These are phyloP conservation scores for Cercospora janseana DNA, from an alignment of 2,329 filamentous ascomycete genomes.

Conservation along the genomic window DNA sequence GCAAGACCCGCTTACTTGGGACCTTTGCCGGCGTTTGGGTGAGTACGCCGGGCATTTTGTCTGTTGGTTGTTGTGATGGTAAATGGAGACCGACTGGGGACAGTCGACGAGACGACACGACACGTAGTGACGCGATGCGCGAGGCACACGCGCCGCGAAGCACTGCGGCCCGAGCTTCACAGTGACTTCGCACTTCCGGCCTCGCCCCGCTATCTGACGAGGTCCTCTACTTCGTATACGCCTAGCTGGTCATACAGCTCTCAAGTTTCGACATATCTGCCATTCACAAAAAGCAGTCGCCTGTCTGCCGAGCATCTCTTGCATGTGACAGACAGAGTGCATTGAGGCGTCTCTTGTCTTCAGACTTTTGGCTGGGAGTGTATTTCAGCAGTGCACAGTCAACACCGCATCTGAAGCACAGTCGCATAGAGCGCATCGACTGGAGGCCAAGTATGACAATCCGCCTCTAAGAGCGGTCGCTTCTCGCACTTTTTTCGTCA, in stretches of 20 bases:
- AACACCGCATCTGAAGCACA: background rate
- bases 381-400: too few species aligned
- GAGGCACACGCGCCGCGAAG: conserved; percentile 2
- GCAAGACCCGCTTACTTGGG: conserved; percentile 48
- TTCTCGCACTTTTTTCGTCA: conserved; percentile 9
- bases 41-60: conserved; percentile 37
- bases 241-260: too few species aligned
- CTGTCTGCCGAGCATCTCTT: too few species aligned
- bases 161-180: conserved; percentile 4
- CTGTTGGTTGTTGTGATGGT: conserved; percentile 6
- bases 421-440: background rate
- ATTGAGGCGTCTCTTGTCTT: too few species aligned
- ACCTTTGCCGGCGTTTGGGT: conserved; percentile 34
- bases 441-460: conserved; percentile 27
- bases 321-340: too few species aligned
- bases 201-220: background rate
- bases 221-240: background rate
- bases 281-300: too few species aligned
- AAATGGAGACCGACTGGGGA: background rate
- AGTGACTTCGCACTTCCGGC: background rate
- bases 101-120: conserved; percentile 4
- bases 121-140: conserved; percentile 10
- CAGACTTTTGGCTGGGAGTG: too few species aligned
- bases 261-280: too few species aligned
- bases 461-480: conserved; percentile 10